Conservation (phyloP, 371 early-diverging fungal genomes). For the Mucor indicus region DNA sequence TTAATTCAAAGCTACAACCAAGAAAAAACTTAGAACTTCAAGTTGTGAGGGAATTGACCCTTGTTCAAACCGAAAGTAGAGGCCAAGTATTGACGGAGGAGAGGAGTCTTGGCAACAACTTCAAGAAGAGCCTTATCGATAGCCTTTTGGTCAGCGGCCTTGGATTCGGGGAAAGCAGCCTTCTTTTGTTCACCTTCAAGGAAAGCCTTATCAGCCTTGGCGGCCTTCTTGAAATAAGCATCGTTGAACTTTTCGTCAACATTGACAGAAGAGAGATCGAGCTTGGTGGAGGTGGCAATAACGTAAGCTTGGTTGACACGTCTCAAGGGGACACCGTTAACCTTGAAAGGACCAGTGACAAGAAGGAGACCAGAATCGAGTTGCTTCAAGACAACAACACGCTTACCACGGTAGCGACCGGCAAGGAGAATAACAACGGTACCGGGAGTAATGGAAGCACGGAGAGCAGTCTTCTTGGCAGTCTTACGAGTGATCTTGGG, state of each 20-base stretch:
- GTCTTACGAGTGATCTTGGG: conserved; percentile 84
- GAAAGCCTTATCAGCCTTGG: conserved; percentile 80
- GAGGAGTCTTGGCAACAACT: conserved; percentile 77
- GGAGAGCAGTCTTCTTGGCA: conserved; percentile 69
- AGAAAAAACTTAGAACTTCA: conserved; percentile 77
- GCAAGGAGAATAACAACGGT: conserved; percentile 95
- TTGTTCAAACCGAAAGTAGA: conserved; percentile 87
- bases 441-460: conserved; percentile 91
- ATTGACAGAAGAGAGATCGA: conserved; percentile 78
- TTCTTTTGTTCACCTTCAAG: conserved; percentile 75
- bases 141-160: conserved; percentile 80
- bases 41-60: conserved; percentile 92
- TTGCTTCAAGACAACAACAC: conserved; percentile 97
- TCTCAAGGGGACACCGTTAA: conserved; percentile 96
- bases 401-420: conserved; percentile 96
- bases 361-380: conserved; percentile 90
- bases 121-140: conserved; percentile 81
- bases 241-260: conserved; percentile 83
- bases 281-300: conserved; percentile 96
- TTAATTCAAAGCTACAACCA: conserved; percentile 7
- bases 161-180: conserved; percentile 61
- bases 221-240: conserved; percentile 78
- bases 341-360: conserved; percentile 94
- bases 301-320: conserved; percentile 98
- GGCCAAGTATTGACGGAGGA: conserved; percentile 82